A percentile compares a stretch with the other conserved stretches of the same genome.
Conservation (phyloP, 2,329 filamentous ascomycete genomes). For the Colletotrichum sp. region DNA sequence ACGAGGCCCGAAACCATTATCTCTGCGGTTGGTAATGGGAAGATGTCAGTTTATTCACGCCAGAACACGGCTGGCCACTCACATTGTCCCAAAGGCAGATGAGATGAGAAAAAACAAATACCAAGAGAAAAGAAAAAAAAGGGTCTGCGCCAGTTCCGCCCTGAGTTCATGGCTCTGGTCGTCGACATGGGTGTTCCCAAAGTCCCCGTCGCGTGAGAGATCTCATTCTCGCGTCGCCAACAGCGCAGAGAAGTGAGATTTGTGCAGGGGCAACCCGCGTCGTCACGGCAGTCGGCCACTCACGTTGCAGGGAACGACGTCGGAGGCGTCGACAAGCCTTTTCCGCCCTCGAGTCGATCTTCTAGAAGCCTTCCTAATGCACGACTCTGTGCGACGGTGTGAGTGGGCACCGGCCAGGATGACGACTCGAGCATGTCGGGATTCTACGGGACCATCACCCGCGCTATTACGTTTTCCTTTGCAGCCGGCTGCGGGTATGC, state of each 20-base stretch:
- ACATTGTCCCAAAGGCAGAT: neutral
- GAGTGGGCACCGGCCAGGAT: neutral
- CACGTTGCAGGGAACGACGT: neutral
- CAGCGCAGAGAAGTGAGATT: neutral
- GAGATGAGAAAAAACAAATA: neutral
- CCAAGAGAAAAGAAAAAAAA: neutral
- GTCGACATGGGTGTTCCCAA: neutral
- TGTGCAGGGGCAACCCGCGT: neutral
- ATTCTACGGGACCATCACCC: slow-evolving; percentile 5
- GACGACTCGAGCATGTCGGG: slow-evolving; percentile 11
- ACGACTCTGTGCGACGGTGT: neutral
- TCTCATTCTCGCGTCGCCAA: slow-evolving; percentile 6
- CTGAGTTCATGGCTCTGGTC: neutral
- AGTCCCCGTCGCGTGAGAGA: neutral
- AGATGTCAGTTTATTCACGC: neutral
- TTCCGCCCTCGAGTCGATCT: neutral
- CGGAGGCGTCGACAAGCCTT: slow-evolving; percentile 13
- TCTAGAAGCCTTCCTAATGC: slow-evolving; percentile 19
- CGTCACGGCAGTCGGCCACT: neutral
- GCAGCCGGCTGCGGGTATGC: neutral
- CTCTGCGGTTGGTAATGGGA: slow-evolving; percentile 4
- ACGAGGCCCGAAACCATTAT: neutral
- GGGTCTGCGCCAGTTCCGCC: neutral
- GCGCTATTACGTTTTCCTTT: slow-evolving; percentile 15
- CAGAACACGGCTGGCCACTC: neutral